Percentiles rank a stretch among this genome's conserved stretches.
phyloP scores from a whole-genome alignment of 2,329 filamentous ascomycete genomes.

The Clarireedia monteithiana region DNA sequence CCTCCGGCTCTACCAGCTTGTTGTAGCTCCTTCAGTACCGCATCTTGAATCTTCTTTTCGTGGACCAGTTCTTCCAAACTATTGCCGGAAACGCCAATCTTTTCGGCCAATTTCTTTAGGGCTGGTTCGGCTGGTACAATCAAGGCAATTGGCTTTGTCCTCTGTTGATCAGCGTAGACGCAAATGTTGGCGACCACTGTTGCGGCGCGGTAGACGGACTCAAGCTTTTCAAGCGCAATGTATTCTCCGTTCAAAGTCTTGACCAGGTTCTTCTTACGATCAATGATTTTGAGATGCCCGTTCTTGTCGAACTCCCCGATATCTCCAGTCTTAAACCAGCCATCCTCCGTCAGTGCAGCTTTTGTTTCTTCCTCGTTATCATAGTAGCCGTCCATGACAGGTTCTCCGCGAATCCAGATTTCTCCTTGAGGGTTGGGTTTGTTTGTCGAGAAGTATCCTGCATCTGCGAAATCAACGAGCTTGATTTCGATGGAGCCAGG shows the following conservation, averaged over 20 bases:
- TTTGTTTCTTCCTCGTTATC: slow-evolving; percentile 63
- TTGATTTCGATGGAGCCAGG: slow-evolving; percentile 78
- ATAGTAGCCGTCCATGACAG: slow-evolving; percentile 73
- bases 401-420: slow-evolving; percentile 75
- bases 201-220: slow-evolving; percentile 78
- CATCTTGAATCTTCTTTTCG: slow-evolving; percentile 54
- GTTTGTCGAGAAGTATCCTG: slow-evolving; percentile 68
- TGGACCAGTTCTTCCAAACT: slow-evolving; percentile 57
- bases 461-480: slow-evolving; percentile 81
- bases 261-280: slow-evolving; percentile 36
- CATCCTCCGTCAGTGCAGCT: slow-evolving; percentile 65
- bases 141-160: slow-evolving; percentile 74
- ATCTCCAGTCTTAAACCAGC: slow-evolving; percentile 88
- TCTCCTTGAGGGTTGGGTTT: slow-evolving; percentile 77
- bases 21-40: slow-evolving; percentile 61
- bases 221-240: slow-evolving; percentile 92
- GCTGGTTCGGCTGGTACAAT: slow-evolving; percentile 62
- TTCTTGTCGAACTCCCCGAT: slow-evolving; percentile 70
- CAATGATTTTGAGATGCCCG: slow-evolving; percentile 84
- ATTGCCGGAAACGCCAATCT: slow-evolving; percentile 55
- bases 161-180: slow-evolving; percentile 69
- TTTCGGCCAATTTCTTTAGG: slow-evolving; percentile 50
- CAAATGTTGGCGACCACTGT: slow-evolving; percentile 81
- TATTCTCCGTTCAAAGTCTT: slow-evolving; percentile 85
- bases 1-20: slow-evolving; percentile 56